phyloP scores from a whole-genome alignment of 2,329 filamentous ascomycete species.

The Epichloe bromicola region DNA sequence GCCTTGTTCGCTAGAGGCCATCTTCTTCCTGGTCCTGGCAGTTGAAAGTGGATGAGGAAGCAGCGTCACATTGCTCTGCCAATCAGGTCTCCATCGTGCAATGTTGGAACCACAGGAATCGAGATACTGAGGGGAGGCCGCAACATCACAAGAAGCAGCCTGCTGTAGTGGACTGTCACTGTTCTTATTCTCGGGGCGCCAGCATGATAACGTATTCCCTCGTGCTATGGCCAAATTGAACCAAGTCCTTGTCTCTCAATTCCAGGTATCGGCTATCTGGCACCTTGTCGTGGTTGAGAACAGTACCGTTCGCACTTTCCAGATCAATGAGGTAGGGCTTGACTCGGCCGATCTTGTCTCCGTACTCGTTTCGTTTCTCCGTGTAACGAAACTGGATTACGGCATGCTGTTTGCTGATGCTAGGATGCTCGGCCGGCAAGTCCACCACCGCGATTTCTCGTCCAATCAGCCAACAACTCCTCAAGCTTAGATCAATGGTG shows the following conservation, averaged over 20 bases:
- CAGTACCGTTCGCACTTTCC: slow-evolving; percentile 84
- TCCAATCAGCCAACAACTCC: slow-evolving; percentile 86
- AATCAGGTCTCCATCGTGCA: too few relatives aligned
- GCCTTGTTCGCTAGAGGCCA: not conserved
- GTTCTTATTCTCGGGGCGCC: slow-evolving; percentile 31
- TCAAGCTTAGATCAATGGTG: slow-evolving; percentile 60
- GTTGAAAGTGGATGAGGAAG: too few relatives aligned
- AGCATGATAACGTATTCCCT: slow-evolving; percentile 96
- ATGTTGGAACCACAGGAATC: too few relatives aligned
- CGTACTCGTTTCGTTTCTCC: slow-evolving; percentile 74
- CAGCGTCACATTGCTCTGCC: too few relatives aligned
- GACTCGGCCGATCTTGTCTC: slow-evolving; percentile 66
- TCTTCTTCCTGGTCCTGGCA: too few relatives aligned
- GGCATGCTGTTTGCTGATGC: slow-evolving; percentile 89
- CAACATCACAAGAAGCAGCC: too few relatives aligned
- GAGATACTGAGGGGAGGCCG: too few relatives aligned
- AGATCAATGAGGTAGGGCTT: slow-evolving; percentile 87
- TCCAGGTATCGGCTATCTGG: slow-evolving; percentile 74
- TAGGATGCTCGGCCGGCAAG: slow-evolving; percentile 75
- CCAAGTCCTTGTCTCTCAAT: slow-evolving; percentile 74
- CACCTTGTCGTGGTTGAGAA: slow-evolving; percentile 61
- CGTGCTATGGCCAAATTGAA: slow-evolving; percentile 77
- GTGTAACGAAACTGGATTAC: slow-evolving; percentile 85
- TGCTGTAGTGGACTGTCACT: not conserved
- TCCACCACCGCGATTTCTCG: slow-evolving; percentile 72